Evolutionary conservation across 345 rosid species (phyloP).

Genomic region (Eucalyptus regnans): DNA sequence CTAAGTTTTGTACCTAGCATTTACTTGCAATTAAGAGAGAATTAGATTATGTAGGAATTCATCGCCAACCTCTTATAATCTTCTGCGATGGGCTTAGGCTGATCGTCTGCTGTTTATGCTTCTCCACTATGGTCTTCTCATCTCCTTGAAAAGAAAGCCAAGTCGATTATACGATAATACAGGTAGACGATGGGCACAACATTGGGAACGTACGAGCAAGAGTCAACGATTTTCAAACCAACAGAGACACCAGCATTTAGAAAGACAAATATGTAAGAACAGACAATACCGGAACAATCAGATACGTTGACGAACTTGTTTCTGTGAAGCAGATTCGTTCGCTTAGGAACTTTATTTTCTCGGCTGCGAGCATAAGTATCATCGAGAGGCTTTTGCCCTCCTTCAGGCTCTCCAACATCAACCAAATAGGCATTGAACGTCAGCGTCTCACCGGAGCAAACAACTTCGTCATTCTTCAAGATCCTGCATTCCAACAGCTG

Average conservation of each 20-base stretch:
- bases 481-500: slow-evolving; percentile 66
- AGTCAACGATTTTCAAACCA: background rate
- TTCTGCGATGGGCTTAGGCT: slow-evolving; percentile 48
- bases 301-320: slow-evolving; percentile 26
- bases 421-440: slow-evolving; percentile 52
- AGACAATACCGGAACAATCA: slow-evolving; percentile 25
- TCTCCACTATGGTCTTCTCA: slow-evolving; percentile 6
- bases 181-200: background rate
- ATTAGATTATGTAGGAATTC: background rate
- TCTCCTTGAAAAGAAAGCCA: background rate
- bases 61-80: slow-evolving; percentile 44
- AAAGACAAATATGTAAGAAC: background rate
- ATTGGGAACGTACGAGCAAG: background rate
- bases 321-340: slow-evolving; percentile 1
- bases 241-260: background rate
- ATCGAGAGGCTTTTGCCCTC: slow-evolving; percentile 1
- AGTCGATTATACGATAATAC: too few relatives aligned
- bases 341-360: background rate
- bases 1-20: background rate
- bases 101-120: slow-evolving; percentile 1
- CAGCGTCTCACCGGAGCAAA: slow-evolving; percentile 42
- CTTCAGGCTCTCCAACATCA: slow-evolving; percentile 56
- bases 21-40: background rate
- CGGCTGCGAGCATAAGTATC: background rate
- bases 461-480: slow-evolving; percentile 42